Base-by-base conservation (phyloP, 2,329 filamentous ascomycete genomes). In the Penicillium sp. region DNA sequence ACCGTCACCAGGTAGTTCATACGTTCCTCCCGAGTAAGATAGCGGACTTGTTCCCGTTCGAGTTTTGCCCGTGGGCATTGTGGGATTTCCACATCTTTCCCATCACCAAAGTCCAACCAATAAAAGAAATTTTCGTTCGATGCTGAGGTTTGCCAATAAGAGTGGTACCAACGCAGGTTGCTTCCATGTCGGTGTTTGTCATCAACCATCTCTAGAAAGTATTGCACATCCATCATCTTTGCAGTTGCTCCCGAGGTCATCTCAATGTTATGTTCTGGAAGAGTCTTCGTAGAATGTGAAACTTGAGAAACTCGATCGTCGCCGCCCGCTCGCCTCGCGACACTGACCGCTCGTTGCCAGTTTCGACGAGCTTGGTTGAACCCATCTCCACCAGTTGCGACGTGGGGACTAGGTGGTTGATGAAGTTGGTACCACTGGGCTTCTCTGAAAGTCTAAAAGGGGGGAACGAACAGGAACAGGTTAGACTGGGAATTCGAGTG, bases 51-150 rank as follows among this genome's bases (percentile, higher is more conserved):
- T 70, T 96, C 90, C 23, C 83, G 81, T 47, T 94, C 89, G 7
- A 96, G 77, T 13, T 84, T 79, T 55, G 89, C 86, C 34, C 92
- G 81, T 1, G 90, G 86, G 59, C 91, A 91, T 0, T 83, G 81
- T 3, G 84, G 81, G 11, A 93, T 76, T 59, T 93, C 87, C 40
- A 94, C 69, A 36, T 82, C 71, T 61, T 78, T 84, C 0, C 92
- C 92, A 45, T 87, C 86, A 5, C 92, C 92, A 55, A 88, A 80
- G 68, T 97, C 92, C 1, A 96, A 79, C 91, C 92, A 96, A 74
- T 91, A 93, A 71, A 96, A 96, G 79, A 92, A 97, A 68, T 94
- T 96, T 69, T 96, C 88, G 4, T 85, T 83, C 0, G 90, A 93
- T 27, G 89, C 79, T 1, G 84, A 78, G 56, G 82, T 84, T 70